Conservation (phyloP, 2,329 filamentous ascomycete species). For the Fusarium dimerum region DNA sequence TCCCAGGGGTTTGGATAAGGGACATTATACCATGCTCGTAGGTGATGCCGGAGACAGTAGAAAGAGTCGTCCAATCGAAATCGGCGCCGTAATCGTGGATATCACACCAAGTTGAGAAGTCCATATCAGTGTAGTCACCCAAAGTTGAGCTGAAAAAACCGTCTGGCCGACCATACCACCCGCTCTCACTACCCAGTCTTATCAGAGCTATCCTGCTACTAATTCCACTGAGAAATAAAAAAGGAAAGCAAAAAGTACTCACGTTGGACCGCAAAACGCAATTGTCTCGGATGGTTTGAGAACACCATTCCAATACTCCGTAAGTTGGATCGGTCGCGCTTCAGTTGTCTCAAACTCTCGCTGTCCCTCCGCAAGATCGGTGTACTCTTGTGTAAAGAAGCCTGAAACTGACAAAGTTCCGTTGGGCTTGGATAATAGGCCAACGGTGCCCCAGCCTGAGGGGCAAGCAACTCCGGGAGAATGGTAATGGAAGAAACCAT, state of each 20-base stretch:
- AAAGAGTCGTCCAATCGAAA: background rate
- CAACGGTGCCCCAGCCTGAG: no score
- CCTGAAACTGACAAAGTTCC: no score
- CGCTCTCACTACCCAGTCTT: no score
- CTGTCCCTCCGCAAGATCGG: no score
- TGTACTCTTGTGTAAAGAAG: no score
- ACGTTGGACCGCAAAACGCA: background rate
- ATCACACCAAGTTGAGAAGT: background rate
- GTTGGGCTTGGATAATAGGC: no score
- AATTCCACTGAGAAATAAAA: no score
- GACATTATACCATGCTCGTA: background rate
- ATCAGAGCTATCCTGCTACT: no score
- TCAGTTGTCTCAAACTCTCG: background rate
- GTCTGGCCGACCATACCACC: no score
- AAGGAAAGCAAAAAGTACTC: no score
- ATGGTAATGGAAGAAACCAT: no score
- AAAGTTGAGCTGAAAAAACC: background rate
- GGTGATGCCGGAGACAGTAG: background rate
- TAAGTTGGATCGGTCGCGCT: background rate
- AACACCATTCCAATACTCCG: background rate
- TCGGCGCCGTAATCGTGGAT: background rate
- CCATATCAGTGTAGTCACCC: background rate
- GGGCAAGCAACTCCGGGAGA: no score
- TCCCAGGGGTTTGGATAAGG: background rate
- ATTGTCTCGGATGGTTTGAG: background rate